These are phyloP conservation scores for Colletotrichum tamarilloi DNA, from an alignment of 2,329 filamentous ascomycete genomes.

Conservation along the genomic window DNA sequence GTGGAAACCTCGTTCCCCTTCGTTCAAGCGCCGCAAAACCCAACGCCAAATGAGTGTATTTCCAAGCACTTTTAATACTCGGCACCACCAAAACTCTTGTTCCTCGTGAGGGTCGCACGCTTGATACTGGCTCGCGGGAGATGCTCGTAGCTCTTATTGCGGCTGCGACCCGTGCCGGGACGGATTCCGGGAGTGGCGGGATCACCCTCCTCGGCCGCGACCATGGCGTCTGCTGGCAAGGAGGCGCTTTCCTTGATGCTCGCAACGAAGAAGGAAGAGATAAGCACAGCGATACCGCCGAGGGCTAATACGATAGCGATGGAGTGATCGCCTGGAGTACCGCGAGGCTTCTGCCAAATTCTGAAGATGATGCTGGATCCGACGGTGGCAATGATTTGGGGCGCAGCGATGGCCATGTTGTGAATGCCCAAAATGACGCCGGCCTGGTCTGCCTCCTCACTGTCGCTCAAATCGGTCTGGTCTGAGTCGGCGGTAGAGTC, in stretches of 20 bases:
- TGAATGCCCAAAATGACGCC: conserved; percentile 94
- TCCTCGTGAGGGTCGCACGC: conserved; percentile 59
- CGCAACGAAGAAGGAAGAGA: conserved; percentile 79
- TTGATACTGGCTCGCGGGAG: conserved; percentile 56
- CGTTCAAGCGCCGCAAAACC: neutral
- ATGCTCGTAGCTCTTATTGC: conserved; percentile 54
- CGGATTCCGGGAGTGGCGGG: conserved; percentile 38
- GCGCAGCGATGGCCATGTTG: conserved; percentile 92
- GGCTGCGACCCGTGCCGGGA: conserved; percentile 45
- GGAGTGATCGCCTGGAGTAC: conserved; percentile 85
- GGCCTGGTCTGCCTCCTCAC: conserved; percentile 77
- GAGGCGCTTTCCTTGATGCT: conserved; percentile 72
- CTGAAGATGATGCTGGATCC: conserved; percentile 87
- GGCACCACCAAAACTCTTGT: conserved; percentile 60
- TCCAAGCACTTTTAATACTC: conserved; percentile 51
- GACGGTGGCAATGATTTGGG: conserved; percentile 90
- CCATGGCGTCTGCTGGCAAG: conserved; percentile 50
- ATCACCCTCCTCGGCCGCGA: conserved; percentile 56
- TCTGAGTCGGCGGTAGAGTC: conserved; percentile 25
- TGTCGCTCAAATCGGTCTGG: conserved; percentile 47
- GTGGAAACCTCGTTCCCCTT: neutral
- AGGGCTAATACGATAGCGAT: conserved; percentile 88
- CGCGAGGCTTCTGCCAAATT: conserved; percentile 86
- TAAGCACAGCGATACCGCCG: conserved; percentile 81
- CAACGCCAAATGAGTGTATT: conserved; percentile 30